phyloP scores from a whole-genome alignment of 148 eudicot genomes.

The Vaccinium vitisidaea region DNA sequence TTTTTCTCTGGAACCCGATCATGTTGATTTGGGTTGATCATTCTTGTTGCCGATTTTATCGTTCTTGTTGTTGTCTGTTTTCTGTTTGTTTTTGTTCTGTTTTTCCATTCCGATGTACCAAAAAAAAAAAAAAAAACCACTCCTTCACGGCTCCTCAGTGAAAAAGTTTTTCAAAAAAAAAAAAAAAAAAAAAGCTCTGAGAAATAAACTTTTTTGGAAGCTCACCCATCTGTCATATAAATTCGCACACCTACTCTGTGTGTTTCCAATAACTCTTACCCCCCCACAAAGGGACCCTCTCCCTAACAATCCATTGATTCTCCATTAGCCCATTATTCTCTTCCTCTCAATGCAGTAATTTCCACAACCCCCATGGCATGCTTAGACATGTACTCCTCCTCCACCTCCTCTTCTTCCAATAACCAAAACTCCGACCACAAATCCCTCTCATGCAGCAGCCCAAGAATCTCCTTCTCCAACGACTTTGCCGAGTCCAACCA shows the following conservation, averaged over 20 bases:
- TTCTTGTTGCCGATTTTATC: too few relatives aligned
- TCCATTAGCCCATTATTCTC: neutral
- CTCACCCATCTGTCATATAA: constrained; percentile 26
- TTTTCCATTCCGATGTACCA: too few relatives aligned
- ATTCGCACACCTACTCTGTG: constrained; percentile 19
- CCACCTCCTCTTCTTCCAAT: neutral
- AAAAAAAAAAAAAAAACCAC: too few relatives aligned
- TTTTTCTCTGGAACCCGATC: too few relatives aligned
- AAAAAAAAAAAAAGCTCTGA: too few relatives aligned
- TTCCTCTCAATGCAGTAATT: neutral
- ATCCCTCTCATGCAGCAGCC: constrained; percentile 39
- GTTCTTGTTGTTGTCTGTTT: too few relatives aligned
- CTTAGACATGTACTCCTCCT: constrained; percentile 54
- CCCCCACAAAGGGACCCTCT: neutral
- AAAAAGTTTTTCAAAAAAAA: too few relatives aligned
- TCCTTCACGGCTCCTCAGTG: too few relatives aligned
- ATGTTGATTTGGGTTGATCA: too few relatives aligned
- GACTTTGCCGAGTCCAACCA: constrained; percentile 67
- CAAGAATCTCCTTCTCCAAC: constrained; percentile 89
- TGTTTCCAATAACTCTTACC: neutral
- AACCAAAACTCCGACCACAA: constrained; percentile 30
- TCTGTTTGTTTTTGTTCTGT: too few relatives aligned
- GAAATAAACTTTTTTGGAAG: too few relatives aligned
- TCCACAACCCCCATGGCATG: constrained; percentile 49
- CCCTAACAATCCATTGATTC: neutral